Evolutionary conservation across 768 basidiomycete genomes (phyloP), one percentile per base, ranked within the genome.

Genomic region (Suillus cothurnatus): DNA sequence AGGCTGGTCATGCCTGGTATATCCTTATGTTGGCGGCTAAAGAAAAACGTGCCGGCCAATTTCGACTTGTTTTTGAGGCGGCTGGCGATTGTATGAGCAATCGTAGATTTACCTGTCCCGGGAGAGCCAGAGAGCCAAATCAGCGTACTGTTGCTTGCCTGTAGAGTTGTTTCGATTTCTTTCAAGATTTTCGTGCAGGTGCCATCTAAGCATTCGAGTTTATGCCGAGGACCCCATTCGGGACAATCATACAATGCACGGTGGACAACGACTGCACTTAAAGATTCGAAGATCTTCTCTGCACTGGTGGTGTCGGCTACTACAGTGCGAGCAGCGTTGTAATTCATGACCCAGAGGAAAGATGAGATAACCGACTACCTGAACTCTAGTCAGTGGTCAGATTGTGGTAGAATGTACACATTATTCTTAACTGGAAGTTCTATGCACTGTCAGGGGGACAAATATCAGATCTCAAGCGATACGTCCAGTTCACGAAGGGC

Each of bases 121-220:
- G 57, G 26, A 21, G 57, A 59, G 38, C 57, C 57, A 39, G 57
- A 59, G 19, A 59, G 57, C 57, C 57, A 59, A 41, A 59, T 21
- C 1, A 59, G 26, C 26, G 38, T 59, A 28, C 26, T 39, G 1
- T 21, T 28, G 26, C 19, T 28, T 41, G 57, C 38, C 15, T 28
- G 26, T 3, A 59, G 38, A 26, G 26, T 21, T 21, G 6, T 26
- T 11, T 59, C 38, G 17, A 59, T 59, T 59, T 59, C 11, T 59
- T 21, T 26, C 9, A 59, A 12, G 11, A 59, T 7, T 11, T 6
- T 21, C 6, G 9, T 19, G 26, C 57, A 28, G 12, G 57, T 59
- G 26, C 38, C 57, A 11, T 28, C 26, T 28, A 59, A 6, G 17
- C 57, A 59, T 7, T 41, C 19, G 17, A 26, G 56, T 19, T 26